Evolutionary conservation across 495 filamentous ascomycete genomes (phyloP), one percentile per base, ranked within the genome.

Genomic region (Filosporella fistucella): DNA sequence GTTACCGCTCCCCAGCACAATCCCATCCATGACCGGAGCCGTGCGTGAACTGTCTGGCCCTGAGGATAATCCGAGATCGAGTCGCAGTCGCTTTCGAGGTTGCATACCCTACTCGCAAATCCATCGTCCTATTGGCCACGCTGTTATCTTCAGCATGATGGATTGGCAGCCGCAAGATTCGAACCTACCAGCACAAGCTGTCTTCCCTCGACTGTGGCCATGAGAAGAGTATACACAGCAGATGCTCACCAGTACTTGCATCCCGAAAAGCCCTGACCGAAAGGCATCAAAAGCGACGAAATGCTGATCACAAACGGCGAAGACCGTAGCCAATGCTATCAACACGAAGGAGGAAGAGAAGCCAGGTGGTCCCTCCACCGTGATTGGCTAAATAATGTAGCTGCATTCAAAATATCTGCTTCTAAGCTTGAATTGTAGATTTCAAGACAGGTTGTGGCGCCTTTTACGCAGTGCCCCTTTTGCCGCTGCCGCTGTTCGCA

Each of bases 61-160:
- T 28, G 30, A 43, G 40, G 40, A 43, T 25, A 22, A 43, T 43
- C 40, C 40, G 40, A 43, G 40, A 43, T 43, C 40, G 24, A 43
- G 34, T 36, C 34, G 34, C 34, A 9, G 14, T 36, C 34, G 34
- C 34, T 36, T 36, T 36, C 34, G 34, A 43, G 40, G 24, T 28
- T 43, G 24, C 24, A 22, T 13, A 28, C 40, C 23, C 24, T 9
- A 43, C 40, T 36, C 14, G 34, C 34, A 36, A 37, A 40, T 40
- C 37, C 20, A 23, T 23, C 20, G 37, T 23, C 37, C 37, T 20
- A 37, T 16, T 37, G 16, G 37, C 37, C 37, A 40, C 37, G 37
- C 16, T 40, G 14, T 40, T 40, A 23, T 40, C 20, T 40, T 18
- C 17, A 40, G 37, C 14, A 23, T 40, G 14, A 40, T 40, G 20